phyloP scores from a whole-genome alignment of 495 filamentous ascomycete genomes.

The Tuber calosporum region DNA sequence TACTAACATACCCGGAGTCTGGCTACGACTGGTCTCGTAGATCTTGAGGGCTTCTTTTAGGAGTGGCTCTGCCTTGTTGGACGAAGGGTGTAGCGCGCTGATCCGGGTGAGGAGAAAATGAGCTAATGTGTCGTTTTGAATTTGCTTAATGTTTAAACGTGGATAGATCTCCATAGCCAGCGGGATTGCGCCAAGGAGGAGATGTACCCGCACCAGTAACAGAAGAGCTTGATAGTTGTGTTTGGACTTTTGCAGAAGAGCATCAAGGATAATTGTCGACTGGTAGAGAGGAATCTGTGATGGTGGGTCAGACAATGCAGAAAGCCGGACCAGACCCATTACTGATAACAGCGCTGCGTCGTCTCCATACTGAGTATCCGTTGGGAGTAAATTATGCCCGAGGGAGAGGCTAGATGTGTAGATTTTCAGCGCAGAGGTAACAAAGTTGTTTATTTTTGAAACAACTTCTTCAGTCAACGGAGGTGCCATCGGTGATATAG shows the following conservation, averaged over 20 bases:
- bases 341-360: conserved; percentile 53
- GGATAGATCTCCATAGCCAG: conserved; percentile 50
- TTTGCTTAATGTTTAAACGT: conserved; percentile 55
- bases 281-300: conserved; percentile 46
- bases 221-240: conserved; percentile 56
- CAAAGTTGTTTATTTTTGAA: conserved; percentile 45
- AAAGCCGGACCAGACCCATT: conserved; percentile 51
- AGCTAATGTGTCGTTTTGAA: conserved; percentile 55
- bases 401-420: conserved; percentile 45
- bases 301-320: conserved; percentile 33
- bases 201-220: conserved; percentile 51
- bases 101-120: conserved; percentile 55
- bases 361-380: conserved; percentile 54
- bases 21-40: conserved; percentile 38
- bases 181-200: conserved; percentile 51
- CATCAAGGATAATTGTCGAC: conserved; percentile 49
- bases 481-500: conserved; percentile 42
- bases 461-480: conserved; percentile 38
- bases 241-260: conserved; percentile 48
- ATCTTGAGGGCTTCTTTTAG: conserved; percentile 32
- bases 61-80: conserved; percentile 16
- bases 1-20: conserved; percentile 42
- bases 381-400: conserved; percentile 41
- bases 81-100: conserved; percentile 47
- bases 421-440: conserved; percentile 47